Evolutionary conservation across 768 basidiomycete species (phyloP).

Genomic region (Panus rudis): DNA sequence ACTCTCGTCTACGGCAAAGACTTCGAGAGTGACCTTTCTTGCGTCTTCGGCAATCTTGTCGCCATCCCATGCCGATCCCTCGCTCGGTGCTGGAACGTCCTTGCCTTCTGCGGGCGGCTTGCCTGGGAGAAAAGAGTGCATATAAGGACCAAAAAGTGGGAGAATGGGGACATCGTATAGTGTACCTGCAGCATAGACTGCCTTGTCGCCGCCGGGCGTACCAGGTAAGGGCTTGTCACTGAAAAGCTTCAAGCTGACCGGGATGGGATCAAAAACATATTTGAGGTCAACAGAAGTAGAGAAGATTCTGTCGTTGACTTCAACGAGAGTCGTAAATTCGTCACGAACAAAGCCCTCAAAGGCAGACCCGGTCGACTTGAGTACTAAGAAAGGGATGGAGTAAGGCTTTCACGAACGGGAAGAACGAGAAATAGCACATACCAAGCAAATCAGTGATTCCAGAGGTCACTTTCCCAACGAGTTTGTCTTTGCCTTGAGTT

Average conservation of each 20-base stretch:
- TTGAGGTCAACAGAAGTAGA: slow-evolving; percentile 78
- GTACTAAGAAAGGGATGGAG: slow-evolving; percentile 39
- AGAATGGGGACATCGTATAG: no score
- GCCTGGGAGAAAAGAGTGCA: no score
- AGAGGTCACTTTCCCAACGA: slow-evolving; percentile 54
- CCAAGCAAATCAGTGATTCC: slow-evolving; percentile 80
- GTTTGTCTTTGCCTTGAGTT: slow-evolving; percentile 50
- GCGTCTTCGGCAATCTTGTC: slow-evolving; percentile 45
- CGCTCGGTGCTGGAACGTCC: slow-evolving; percentile 23
- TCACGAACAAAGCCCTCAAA: slow-evolving; percentile 79
- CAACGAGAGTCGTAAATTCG: slow-evolving; percentile 80
- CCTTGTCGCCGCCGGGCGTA: slow-evolving; percentile 2
- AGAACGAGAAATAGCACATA: slow-evolving; percentile 28
- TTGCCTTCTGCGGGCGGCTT: slow-evolving; percentile 2
- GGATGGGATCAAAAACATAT: slow-evolving; percentile 54
- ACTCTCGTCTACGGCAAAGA: slow-evolving; percentile 84
- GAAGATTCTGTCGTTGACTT: slow-evolving; percentile 86
- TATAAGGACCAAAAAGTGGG: no score
- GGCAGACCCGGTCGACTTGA: slow-evolving; percentile 84
- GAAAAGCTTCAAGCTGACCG: slow-evolving; percentile 41
- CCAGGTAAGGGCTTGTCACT: slow-evolving; percentile 34
- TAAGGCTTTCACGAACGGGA: background rate
- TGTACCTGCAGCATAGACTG: slow-evolving; percentile 1
- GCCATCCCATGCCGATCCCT: slow-evolving; percentile 55
- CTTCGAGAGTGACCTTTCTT: slow-evolving; percentile 61